Evolutionary conservation across 768 basidiomycete species (phyloP), one percentile per base, ranked within the genome.

Genomic region (Candolleomyces efflorescens): DNA sequence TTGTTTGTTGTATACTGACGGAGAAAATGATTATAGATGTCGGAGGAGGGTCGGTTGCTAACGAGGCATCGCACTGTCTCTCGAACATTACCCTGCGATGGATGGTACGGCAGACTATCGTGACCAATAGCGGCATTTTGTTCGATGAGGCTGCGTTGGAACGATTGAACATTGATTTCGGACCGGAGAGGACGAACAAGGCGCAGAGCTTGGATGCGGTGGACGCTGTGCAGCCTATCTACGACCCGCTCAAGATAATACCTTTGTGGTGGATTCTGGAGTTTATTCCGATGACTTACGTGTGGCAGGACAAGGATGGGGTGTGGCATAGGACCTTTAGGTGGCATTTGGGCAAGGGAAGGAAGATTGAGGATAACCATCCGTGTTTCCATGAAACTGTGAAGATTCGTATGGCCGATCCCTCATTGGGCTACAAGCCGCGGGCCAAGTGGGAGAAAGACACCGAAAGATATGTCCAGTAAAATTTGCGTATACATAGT

Each of bases 221-320:
- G 4, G 78, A 80, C 61, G 78, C 76, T n/a, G 43, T 82, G n/a
- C 70, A 82, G 64, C 81, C 79, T 1, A 62, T 85, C 1, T 71
- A 83, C 59, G 88, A 91, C 62, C 54, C 74, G 59, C 70, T 92
- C 46, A 68, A 72, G 66, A 48, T 50, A 7, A 67, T 68, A 15
- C 69, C 67, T 18, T 4, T 74, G 1, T 92, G 90, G 90, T 87
- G 86, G 88, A 36, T 88, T n/a, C 69, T 90, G 37, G 90, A 92
- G 69, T 70, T 89, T 24, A 26, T 90, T 0, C 89, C 86, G 15
- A 64, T 78, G 54, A 67, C 64, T 39, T 81, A 77, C 62, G 67
- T 73, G 18, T 86, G 78, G 77, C 88, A 90, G 65, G 83, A 89
- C 58, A 61, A 59, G 0, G 51, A 77, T 1, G 82, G 83, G 1